Evolutionary conservation across 306 rosid genomes (phyloP).

Genomic region (Cucumis hystrix): DNA sequence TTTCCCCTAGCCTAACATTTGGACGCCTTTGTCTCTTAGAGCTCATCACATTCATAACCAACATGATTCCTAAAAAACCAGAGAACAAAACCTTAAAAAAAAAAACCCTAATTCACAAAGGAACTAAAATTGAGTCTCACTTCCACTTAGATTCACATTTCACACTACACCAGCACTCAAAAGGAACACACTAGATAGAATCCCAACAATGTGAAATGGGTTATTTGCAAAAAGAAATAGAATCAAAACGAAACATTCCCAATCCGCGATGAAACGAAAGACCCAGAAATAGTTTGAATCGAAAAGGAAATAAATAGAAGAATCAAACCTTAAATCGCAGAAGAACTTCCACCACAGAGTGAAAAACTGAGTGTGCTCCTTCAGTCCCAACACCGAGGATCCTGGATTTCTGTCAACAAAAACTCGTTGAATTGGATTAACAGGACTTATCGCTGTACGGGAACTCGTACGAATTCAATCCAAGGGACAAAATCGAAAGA

Average conservation of each 20-base stretch:
- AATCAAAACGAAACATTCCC: not conserved
- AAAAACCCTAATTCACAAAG: conserved; percentile 2
- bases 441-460: not conserved
- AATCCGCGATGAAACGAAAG: not conserved
- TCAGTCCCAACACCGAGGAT: not conserved
- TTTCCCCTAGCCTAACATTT: conserved; percentile 33
- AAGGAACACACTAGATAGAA: not conserved
- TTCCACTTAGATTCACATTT: not conserved
- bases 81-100: conserved; percentile 7
- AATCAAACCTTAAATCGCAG: not conserved
- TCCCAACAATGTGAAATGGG: not conserved
- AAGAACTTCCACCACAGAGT: not conserved
- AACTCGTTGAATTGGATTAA: not conserved
- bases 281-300: not conserved
- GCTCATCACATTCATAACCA: conserved; percentile 20
- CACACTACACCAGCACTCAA: not conserved
- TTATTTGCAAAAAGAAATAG: not conserved
- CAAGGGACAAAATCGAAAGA: not conserved
- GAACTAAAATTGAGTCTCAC: not conserved
- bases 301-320: not conserved
- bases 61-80: conserved; percentile 10
- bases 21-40: conserved; percentile 34
- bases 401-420: not conserved
- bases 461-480: not conserved
- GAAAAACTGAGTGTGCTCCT: not conserved